Conservation (phyloP, 306 rosid species). For the Astragalus glycyphyllos region DNA sequence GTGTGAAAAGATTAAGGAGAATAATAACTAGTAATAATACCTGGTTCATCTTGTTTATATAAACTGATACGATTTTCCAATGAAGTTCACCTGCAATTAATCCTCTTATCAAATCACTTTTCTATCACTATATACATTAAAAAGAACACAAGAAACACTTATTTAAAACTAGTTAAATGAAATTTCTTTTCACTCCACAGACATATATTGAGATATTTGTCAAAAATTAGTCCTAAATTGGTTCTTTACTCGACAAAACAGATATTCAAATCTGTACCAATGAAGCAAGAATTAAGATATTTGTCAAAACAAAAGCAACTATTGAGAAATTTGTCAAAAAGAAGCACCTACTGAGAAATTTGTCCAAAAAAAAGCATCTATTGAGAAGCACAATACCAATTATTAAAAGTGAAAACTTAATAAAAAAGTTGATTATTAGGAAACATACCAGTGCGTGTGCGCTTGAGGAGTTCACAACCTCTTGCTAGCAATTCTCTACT, state of each 20-base stretch:
- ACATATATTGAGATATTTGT: no score
- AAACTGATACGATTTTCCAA: constrained; percentile 95
- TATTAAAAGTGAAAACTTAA: background rate
- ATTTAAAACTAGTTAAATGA: no score
- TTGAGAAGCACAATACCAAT: no score
- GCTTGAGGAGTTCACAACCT: constrained; percentile 93
- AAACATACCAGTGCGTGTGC: constrained; percentile 81
- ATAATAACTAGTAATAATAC: constrained; percentile 38
- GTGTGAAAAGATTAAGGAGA: background rate
- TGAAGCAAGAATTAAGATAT: no score
- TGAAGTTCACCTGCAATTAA: constrained; percentile 88
- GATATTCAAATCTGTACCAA: no score
- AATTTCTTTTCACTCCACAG: no score
- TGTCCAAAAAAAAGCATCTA: no score
- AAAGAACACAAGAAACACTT: constrained; percentile 2
- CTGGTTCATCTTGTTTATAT: constrained; percentile 81
- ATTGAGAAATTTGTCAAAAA: no score
- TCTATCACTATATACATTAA: constrained; percentile 3
- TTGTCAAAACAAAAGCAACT: no score
- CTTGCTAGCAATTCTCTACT: constrained; percentile 77
- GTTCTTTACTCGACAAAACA: no score
- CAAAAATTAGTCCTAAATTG: no score
- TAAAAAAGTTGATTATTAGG: background rate
- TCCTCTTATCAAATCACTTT: constrained; percentile 36
- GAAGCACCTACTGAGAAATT: no score